Percentiles rank a stretch among this genome's conserved stretches.
phyloP scores from a whole-genome alignment of 352 stramenopile genomes.

The Hyaloperonospora arabidopsidis region DNA sequence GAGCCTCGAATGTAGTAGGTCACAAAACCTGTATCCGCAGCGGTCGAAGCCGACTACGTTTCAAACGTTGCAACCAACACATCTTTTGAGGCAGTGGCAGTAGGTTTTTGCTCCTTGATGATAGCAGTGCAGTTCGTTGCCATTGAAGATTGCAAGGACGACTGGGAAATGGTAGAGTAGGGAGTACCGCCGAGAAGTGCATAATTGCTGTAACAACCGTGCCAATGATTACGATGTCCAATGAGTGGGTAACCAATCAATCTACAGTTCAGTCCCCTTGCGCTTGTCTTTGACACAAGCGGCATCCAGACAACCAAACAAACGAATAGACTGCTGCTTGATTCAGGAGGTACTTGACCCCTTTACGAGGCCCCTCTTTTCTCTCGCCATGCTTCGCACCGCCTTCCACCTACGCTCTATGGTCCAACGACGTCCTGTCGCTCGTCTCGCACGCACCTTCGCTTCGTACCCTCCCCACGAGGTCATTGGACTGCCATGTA shows the following conservation, averaged over 20 bases:
- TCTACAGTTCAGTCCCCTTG: neutral
- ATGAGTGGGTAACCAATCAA: constrained; percentile 10
- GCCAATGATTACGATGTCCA: constrained; percentile 2
- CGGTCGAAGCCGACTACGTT: constrained; percentile 19
- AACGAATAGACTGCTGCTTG: no score
- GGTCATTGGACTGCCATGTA: constrained; percentile 71
- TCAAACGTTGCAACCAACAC: constrained; percentile 22
- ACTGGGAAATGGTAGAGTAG: constrained; percentile 29
- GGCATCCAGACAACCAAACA: no score
- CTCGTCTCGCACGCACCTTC: constrained; percentile 41
- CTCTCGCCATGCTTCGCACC: constrained; percentile 49
- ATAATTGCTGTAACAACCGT: neutral
- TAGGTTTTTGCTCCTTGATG: constrained; percentile 12
- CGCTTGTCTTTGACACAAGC: no score
- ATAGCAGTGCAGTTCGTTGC: constrained; percentile 7
- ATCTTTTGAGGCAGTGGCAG: constrained; percentile 17
- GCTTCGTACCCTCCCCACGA: constrained; percentile 72
- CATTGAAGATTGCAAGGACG: constrained; percentile 2
- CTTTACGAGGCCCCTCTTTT: constrained; percentile 3
- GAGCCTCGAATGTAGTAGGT: constrained; percentile 23
- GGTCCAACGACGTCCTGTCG: constrained; percentile 30
- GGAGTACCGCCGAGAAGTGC: neutral
- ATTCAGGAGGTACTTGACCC: no score
- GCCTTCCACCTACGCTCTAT: constrained; percentile 39
- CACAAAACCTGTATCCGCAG: constrained; percentile 13